Evolutionary conservation across 768 basidiomycete genomes (phyloP).

Genomic region (Psilocybe tampanensis): DNA sequence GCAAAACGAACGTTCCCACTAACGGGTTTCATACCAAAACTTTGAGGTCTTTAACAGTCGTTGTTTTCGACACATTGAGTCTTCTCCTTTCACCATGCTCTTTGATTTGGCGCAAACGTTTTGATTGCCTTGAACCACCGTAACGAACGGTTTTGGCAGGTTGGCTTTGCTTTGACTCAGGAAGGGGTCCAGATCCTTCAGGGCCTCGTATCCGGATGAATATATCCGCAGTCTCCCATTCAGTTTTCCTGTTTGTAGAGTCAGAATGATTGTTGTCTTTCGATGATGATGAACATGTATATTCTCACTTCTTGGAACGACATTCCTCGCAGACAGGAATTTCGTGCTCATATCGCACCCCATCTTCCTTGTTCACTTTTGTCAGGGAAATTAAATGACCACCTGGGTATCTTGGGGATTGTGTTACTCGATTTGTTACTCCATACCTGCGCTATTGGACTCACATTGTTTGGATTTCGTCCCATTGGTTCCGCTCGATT

Average conservation of each 20-base stretch:
- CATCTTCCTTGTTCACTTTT: slow-evolving; percentile 27
- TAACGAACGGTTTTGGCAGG: slow-evolving; percentile 33
- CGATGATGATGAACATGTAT: neutral
- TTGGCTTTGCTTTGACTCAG: slow-evolving; percentile 11
- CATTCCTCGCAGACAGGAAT: slow-evolving; percentile 63
- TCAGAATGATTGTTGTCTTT: too few species aligned
- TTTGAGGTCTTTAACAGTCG: slow-evolving; percentile 80
- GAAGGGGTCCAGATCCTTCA: slow-evolving; percentile 13
- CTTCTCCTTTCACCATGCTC: slow-evolving; percentile 51
- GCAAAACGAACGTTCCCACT: neutral
- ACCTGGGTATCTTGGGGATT: slow-evolving; percentile 52
- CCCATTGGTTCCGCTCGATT: slow-evolving; percentile 68
- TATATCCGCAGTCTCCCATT: slow-evolving; percentile 65
- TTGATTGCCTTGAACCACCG: slow-evolving; percentile 63
- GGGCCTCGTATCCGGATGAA: slow-evolving; percentile 47
- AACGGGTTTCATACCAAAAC: slow-evolving; percentile 50
- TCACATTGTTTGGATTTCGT: slow-evolving; percentile 57
- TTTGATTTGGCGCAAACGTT: slow-evolving; percentile 63
- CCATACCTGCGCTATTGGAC: slow-evolving; percentile 20
- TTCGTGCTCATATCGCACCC: slow-evolving; percentile 44
- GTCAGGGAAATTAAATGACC: slow-evolving; percentile 50
- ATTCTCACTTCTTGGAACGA: slow-evolving; percentile 53
- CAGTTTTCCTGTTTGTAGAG: slow-evolving; percentile 48
- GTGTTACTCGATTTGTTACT: slow-evolving; percentile 13
- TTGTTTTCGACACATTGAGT: slow-evolving; percentile 61